Percentiles rank a stretch among this genome's conserved stretches.
Conservation (phyloP, 2,329 filamentous ascomycete species). For the Hymenoscyphus linearis region DNA sequence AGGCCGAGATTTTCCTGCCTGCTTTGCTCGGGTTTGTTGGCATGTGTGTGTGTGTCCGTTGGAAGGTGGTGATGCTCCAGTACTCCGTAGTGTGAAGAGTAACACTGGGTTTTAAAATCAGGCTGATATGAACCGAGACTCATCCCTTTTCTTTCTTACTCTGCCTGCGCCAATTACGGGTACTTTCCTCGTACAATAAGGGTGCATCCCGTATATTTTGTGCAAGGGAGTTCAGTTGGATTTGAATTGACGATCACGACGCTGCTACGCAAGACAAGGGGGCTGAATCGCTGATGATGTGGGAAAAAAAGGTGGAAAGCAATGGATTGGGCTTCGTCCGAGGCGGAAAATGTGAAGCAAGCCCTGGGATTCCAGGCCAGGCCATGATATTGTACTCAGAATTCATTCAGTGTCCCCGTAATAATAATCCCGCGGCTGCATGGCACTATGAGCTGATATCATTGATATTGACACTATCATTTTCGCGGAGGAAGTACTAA, state of each 20-base stretch:
- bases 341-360: conserved; percentile 8
- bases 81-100: not conserved
- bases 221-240: not conserved
- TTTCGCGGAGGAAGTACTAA: conserved; percentile 3
- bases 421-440: not conserved
- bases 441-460: not conserved
- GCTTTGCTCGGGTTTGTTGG: not conserved
- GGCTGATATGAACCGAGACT: conserved; percentile 10
- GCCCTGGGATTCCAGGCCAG: conserved; percentile 2
- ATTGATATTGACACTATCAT: conserved; percentile 5
- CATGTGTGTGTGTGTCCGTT: not conserved
- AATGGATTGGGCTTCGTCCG: conserved; percentile 1
- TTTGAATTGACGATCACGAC: conserved; percentile 14
- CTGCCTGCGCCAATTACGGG: conserved; percentile 9
- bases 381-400: conserved; percentile 1
- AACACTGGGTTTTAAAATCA: conserved; percentile 9
- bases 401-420: conserved; percentile 1
- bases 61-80: too few species aligned
- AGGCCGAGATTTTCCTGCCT: not conserved
- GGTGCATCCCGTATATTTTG: conserved; percentile 1
- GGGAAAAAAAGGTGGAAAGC: not conserved
- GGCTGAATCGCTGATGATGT: not conserved
- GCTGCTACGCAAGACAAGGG: conserved; percentile 15
- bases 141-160: conserved; percentile 6
- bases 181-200: not conserved